These are phyloP conservation scores for Aspergillus eucalypticola DNA, from an alignment of 2,329 filamentous ascomycete genomes.

Conservation along the genomic window DNA sequence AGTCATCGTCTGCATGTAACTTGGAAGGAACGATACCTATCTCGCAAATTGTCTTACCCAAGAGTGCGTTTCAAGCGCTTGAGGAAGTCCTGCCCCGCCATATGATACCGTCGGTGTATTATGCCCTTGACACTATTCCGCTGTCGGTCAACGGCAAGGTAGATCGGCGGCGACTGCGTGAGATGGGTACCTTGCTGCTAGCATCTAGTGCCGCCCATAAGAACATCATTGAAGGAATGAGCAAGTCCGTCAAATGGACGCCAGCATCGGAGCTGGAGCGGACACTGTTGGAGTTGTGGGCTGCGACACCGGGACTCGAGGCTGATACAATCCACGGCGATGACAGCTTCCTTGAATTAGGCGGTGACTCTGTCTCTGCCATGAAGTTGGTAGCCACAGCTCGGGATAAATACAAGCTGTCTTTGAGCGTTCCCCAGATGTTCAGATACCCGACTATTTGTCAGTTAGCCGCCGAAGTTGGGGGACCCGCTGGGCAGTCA, in stretches of 20 bases:
- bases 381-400: background rate
- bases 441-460: background rate
- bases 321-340: background rate
- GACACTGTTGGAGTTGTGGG: background rate
- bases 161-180: background rate
- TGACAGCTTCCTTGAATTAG: background rate
- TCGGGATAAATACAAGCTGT: background rate
- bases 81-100: background rate
- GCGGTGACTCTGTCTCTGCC: background rate
- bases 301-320: background rate
- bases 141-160: background rate
- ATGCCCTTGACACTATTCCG: background rate
- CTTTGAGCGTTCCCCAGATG: background rate
- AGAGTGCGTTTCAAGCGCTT: background rate
- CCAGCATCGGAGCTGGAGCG: background rate
- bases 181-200: background rate
- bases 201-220: background rate
- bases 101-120: slow-evolving; percentile 6
- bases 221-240: background rate
- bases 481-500: background rate
- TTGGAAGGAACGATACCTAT: background rate
- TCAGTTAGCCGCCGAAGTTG: background rate
- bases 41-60: background rate
- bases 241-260: background rate
- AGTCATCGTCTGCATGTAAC: background rate